Evolutionary conservation across 1,284 basidiomycete genomes (phyloP).

Genomic region (Porogramme epimiltina): DNA sequence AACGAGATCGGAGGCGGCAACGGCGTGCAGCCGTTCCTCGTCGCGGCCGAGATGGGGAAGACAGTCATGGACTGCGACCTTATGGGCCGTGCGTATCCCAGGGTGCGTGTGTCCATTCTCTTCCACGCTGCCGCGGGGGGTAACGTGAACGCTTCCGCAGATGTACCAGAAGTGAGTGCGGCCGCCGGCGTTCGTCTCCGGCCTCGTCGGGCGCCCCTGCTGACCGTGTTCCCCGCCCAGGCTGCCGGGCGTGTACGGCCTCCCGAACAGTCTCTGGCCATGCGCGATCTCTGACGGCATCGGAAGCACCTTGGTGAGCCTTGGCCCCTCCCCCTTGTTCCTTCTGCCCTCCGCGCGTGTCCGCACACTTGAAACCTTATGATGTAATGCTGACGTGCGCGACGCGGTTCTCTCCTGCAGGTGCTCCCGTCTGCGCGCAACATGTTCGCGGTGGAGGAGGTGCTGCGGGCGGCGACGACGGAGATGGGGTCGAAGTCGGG

Average conservation of each 20-base stretch:
- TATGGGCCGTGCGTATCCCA: constrained; percentile 51
- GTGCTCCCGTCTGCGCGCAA: constrained; percentile 32
- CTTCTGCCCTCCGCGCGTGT: no score
- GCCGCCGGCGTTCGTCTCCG: no score
- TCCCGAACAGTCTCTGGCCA: constrained; percentile 41
- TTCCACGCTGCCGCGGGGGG: not conserved
- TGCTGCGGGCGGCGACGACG: constrained; percentile 33
- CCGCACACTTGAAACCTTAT: no score
- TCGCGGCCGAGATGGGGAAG: constrained; percentile 38
- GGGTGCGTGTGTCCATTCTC: constrained; percentile 23
- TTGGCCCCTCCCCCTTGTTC: no score
- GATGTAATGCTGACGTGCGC: not conserved
- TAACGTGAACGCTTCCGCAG: constrained; percentile 14
- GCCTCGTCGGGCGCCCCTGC: not conserved
- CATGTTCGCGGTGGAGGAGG: constrained; percentile 30
- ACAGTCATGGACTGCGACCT: constrained; percentile 43
- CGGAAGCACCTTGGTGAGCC: constrained; percentile 39
- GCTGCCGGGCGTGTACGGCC: constrained; percentile 41
- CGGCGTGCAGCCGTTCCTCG: constrained; percentile 53
- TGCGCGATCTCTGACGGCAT: constrained; percentile 48
- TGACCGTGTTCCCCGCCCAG: constrained; percentile 22
- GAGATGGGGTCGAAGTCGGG: constrained; percentile 49
- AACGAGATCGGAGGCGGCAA: constrained; percentile 63
- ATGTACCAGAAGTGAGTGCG: constrained; percentile 34
- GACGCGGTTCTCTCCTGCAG: constrained; percentile 9